Conservation (phyloP, 176 grass and related monocot genomes). For the Lolium rigidum region DNA sequence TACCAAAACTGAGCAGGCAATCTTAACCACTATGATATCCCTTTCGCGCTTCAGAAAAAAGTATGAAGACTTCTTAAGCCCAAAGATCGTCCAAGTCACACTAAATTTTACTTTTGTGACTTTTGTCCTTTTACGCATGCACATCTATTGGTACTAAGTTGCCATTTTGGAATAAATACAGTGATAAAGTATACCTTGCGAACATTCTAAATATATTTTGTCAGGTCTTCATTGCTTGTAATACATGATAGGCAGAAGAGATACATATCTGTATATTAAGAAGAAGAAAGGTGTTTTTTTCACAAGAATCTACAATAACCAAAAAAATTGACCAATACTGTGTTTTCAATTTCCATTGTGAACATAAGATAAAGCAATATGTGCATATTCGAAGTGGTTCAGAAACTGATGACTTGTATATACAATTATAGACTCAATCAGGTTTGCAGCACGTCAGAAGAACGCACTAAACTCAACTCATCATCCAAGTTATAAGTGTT, state of each 20-base stretch:
- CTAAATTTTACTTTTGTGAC: neutral
- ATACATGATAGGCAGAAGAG: no score
- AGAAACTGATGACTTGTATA: no score
- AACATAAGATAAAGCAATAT: neutral
- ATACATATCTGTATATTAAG: no score
- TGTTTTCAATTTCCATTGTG: neutral
- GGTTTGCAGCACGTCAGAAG: no score
- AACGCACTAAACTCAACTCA: no score
- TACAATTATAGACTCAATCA: no score
- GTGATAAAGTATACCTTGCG: neutral
- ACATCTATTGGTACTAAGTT: neutral
- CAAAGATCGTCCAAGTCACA: slow-evolving; percentile 72
- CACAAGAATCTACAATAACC: neutral
- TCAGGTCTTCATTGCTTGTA: neutral
- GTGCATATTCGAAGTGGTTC: no score
- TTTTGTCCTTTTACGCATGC: neutral
- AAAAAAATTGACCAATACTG: neutral
- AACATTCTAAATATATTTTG: neutral
- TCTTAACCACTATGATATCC: slow-evolving; percentile 76
- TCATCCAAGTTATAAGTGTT: no score
- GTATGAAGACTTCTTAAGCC: slow-evolving; percentile 70
- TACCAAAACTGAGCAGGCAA: slow-evolving; percentile 60
- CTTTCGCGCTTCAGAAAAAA: slow-evolving; percentile 67
- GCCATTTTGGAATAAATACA: neutral
- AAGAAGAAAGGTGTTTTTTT: neutral